phyloP scores from a whole-genome alignment of 2,329 filamentous ascomycete genomes.

The Arthrobotrys musiformis region DNA sequence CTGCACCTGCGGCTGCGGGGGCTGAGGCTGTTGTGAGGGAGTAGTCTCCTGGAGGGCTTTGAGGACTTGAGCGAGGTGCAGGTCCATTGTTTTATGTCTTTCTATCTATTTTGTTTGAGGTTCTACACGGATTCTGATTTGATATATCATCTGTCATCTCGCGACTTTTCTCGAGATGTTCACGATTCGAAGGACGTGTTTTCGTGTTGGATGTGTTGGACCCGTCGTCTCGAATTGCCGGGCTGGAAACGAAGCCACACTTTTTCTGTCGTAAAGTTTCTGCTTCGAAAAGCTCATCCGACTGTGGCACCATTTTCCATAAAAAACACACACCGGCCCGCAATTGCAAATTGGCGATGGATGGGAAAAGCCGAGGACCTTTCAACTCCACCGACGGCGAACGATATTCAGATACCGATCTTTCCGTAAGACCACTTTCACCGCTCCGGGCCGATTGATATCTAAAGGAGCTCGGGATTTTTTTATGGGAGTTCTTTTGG shows the following conservation, averaged over 20 bases:
- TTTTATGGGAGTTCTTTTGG: no score
- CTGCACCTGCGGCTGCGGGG: background rate
- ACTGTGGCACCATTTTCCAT: slow-evolving; percentile 36
- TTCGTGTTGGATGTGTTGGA: slow-evolving; percentile 40
- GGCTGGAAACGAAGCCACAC: background rate
- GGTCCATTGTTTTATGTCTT: slow-evolving; percentile 39
- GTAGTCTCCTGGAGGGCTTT: slow-evolving; percentile 33
- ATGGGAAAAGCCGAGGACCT: background rate
- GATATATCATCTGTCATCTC: background rate
- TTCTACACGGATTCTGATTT: background rate
- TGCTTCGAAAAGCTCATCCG: slow-evolving; percentile 20
- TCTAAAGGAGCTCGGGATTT: background rate
- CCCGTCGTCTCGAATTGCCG: slow-evolving; percentile 40
- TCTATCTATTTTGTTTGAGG: background rate
- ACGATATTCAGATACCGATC: background rate
- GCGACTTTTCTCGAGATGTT: background rate
- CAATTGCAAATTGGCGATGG: slow-evolving; percentile 35
- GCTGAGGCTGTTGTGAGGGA: background rate
- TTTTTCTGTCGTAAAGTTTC: slow-evolving; percentile 27
- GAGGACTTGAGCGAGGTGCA: slow-evolving; percentile 48
- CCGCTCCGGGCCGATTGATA: no score
- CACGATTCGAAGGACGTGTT: background rate
- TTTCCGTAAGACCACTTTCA: no score
- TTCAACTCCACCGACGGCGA: slow-evolving; percentile 1
- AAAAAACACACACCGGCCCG: background rate